A percentile compares a stretch with the other conserved stretches of the same genome.
Conservation (phyloP, 768 basidiomycete genomes). For the Hericium rajendrae region DNA sequence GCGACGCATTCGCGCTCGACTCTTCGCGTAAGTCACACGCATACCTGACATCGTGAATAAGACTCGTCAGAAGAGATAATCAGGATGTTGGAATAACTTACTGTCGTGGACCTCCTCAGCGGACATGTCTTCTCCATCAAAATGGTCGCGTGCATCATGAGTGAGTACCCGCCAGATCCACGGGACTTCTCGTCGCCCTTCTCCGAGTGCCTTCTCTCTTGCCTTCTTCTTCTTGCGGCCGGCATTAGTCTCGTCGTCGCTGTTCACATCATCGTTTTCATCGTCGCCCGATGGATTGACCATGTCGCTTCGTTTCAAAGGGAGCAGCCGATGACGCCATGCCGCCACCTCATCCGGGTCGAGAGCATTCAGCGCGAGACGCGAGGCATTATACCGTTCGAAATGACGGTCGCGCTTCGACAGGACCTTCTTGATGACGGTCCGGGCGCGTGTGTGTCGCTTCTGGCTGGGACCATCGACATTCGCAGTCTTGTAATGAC, state of each 20-base stretch:
- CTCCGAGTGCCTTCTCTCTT: conserved; percentile 1
- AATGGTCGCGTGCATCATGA: background rate
- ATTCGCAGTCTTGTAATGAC: background rate
- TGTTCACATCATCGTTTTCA: background rate
- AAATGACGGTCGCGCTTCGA: background rate
- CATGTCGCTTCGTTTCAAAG: background rate
- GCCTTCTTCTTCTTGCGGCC: background rate
- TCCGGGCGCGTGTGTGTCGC: conserved; percentile 1
- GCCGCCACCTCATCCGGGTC: background rate
- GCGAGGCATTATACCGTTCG: conserved; percentile 1
- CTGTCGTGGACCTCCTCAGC: background rate
- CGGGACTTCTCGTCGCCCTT: background rate
- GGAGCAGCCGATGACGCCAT: background rate
- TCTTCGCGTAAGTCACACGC: conserved; percentile 21
- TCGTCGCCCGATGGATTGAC: background rate
- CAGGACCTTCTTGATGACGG: background rate
- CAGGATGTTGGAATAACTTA: background rate
- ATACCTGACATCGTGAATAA: conserved; percentile 3
- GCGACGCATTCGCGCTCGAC: too few species aligned
- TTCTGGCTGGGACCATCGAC: conserved; percentile 4
- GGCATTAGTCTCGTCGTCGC: too few species aligned
- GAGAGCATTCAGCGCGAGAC: background rate
- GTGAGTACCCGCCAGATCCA: conserved; percentile 3
- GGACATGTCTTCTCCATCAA: background rate
- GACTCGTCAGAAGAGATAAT: too few species aligned